Evolutionary conservation across 176 grass and related monocot genomes (phyloP), one percentile per base, ranked within the genome.

Genomic region (Rhynchospora pubera): DNA sequence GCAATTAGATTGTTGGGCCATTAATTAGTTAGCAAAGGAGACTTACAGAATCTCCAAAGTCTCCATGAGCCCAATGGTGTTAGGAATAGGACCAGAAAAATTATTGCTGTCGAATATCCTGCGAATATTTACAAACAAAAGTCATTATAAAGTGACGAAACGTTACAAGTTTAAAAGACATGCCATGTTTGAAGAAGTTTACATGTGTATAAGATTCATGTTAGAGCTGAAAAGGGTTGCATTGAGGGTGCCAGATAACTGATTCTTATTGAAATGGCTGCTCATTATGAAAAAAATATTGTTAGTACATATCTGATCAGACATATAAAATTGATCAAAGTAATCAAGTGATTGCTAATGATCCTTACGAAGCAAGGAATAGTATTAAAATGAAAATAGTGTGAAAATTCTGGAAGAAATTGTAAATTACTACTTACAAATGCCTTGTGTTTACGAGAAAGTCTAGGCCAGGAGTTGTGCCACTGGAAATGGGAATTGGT

Each of bases 211-310:
- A 59, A 94, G 81, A 5, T 0, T 86, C 94, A 94, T 97, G 6
- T 58, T 46, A 62, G 10, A 81, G 85, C 18, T 79, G 88, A 97
- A 97, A 79, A 97, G 92, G 5, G 48, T 19, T 84, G 74, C 79
- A 10, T 79, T 84, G 22, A 97, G 58, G 23, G 62, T 72, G 9
- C 92, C 94, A 88, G 87, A 88, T 85, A 97, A 81, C 83, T 92
- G 77, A 85, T 97, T 97, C 81, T 85, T 79, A 19, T 89, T 97
- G 85, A 97, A 97, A 87, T 97, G 94, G 62, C 94, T 97, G 78
- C 82, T 72, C 16, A 87, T 69, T 66, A 84, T 15, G 85, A 64
- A 50, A 26, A n/a, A 91, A 34, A 32, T 65, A 57, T 80, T 15
- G 87, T 47, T 45, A 61, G 16, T 89, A 23, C 51, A 16, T 19